phyloP scores from a whole-genome alignment of 139 green algal genomes.

The Zygnema cylindricum region DNA sequence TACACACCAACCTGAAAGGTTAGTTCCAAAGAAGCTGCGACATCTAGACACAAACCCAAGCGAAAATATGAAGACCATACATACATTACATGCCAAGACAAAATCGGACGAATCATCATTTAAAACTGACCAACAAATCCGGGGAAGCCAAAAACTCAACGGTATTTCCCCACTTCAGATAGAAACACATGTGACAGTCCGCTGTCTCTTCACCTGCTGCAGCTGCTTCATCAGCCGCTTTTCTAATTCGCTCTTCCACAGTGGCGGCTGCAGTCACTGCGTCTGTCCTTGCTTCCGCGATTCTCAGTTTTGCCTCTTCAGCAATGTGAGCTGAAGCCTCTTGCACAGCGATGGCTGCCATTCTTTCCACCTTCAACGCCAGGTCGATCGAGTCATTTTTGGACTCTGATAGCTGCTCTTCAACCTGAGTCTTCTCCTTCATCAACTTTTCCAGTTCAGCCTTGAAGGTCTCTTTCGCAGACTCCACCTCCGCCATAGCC shows the following conservation, averaged over 20 bases:
- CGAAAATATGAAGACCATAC: too few relatives aligned
- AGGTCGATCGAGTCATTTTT: constrained; percentile 35
- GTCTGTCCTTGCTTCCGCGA: constrained; percentile 22
- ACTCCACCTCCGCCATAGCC: constrained; percentile 42
- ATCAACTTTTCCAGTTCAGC: constrained; percentile 27
- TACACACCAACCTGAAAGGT: too few relatives aligned
- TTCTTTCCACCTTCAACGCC: constrained; percentile 51
- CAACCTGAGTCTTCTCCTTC: constrained; percentile 43
- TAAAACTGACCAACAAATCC: too few relatives aligned
- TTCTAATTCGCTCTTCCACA: constrained; percentile 42
- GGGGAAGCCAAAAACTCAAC: too few relatives aligned
- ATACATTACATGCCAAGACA: too few relatives aligned
- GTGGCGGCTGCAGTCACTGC: not conserved
- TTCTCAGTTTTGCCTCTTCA: constrained; percentile 32
- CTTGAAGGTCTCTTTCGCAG: constrained; percentile 44
- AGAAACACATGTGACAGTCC: too few relatives aligned
- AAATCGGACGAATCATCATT: too few relatives aligned
- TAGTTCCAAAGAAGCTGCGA: too few relatives aligned
- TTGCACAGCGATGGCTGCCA: constrained; percentile 45
- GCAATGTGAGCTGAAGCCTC: constrained; percentile 21
- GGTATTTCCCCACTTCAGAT: too few relatives aligned
- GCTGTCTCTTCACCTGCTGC: constrained; percentile 23
- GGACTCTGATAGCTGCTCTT: constrained; percentile 35
- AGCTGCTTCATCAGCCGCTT: constrained; percentile 44
- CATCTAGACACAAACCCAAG: too few relatives aligned